Base-by-base conservation (phyloP, 1,139 yeast species). In the Diutina rugosa region DNA sequence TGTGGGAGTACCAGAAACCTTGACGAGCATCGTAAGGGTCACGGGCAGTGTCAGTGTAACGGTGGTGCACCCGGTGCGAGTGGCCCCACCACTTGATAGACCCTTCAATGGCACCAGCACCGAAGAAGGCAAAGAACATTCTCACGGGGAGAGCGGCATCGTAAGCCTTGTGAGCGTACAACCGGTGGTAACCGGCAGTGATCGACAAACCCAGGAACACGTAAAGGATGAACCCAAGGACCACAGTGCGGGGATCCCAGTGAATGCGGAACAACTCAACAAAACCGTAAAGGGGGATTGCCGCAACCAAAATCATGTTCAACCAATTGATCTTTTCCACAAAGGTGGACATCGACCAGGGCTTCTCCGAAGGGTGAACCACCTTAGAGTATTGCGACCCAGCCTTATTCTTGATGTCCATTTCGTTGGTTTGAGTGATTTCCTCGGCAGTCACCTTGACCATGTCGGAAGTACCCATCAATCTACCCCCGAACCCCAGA, bases 81-180 rank as follows among this genome's bases (percentile, higher is more conserved):
- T 93, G 97, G 57, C 95, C 85, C 99, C 99, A 93, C 99, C 99
- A 95, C 74, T 93, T 90, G 71, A 91, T 86, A 55, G 97, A 90
- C 63, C 99, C 99, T 74, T 93, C 96, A 58, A 90, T 90, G 58
- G 97, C 89, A 57, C 96, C 96, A 53, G 96, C 95, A 58, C 99
- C 99, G 63, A 87, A 87, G 54, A 90, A 74, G 52, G 96, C 95
- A 65, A 79, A 85, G 64, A 87, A 79, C 54, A 89, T 62, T 62
- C 87, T 80, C 55, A 90, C 79, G 7, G 96, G 93, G 64, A 77
- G 67, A 56, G 78, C 76, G 53, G 95, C 97, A 58, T 80, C 80
- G 72, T 88, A 93, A 28, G 97, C 78, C 67, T 93, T 85, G 75
- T 93, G 99, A 46, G 99, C 80, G 85, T 87, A 89, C 64, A 85